Evolutionary conservation across 768 basidiomycete genomes (phyloP).

Genomic region (Leccinum uliginosum): DNA sequence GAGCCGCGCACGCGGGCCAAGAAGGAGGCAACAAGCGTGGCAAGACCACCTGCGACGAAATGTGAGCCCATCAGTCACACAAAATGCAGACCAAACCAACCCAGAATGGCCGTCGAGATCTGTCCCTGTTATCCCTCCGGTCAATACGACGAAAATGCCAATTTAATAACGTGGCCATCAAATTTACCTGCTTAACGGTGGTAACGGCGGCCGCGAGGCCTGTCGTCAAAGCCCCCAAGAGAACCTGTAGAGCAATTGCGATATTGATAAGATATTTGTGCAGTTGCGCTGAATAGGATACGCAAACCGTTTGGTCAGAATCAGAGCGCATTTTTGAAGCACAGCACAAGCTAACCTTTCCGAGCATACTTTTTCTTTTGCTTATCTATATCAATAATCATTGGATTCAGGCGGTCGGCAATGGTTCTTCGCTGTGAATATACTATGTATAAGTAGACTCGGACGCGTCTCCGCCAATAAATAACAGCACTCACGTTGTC

Average conservation of each 20-base stretch:
- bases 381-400: slow-evolving; percentile 41
- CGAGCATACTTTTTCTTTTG: slow-evolving; percentile 44
- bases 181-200: slow-evolving; percentile 38
- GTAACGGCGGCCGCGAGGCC: slow-evolving; percentile 50
- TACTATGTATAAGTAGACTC: neutral
- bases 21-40: slow-evolving; percentile 68
- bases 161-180: neutral
- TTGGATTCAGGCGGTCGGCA: slow-evolving; percentile 51
- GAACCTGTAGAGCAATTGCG: slow-evolving; percentile 59
- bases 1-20: slow-evolving; percentile 67
- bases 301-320: slow-evolving; percentile 8
- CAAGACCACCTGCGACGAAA: slow-evolving; percentile 45
- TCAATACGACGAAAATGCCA: neutral
- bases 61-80: neutral
- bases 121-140: slow-evolving; percentile 15
- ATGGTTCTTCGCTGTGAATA: slow-evolving; percentile 29
- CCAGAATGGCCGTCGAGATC: slow-evolving; percentile 39
- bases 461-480: neutral
- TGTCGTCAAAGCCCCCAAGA: slow-evolving; percentile 65
- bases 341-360: slow-evolving; percentile 35
- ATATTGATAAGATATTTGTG: slow-evolving; percentile 35
- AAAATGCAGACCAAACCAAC: slow-evolving; percentile 16
- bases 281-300: neutral
- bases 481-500: neutral
- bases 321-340: neutral